phyloP scores from a whole-genome alignment of 495 filamentous ascomycete species.

The Pyronema domesticum region DNA sequence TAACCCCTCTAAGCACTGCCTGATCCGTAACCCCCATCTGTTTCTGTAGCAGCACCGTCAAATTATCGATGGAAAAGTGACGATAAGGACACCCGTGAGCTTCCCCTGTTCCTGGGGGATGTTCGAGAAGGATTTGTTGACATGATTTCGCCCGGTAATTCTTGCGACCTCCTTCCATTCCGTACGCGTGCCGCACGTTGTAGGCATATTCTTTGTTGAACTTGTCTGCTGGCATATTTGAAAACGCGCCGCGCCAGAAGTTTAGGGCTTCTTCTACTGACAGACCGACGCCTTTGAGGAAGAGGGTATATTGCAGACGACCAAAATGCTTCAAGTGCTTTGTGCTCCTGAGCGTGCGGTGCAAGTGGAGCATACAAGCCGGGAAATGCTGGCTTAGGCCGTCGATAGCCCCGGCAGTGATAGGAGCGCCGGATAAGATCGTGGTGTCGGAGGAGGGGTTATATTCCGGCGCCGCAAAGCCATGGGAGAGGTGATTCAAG shows the following conservation, averaged over 20 bases:
- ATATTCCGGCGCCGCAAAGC: slow-evolving; percentile 79
- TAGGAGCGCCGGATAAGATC: slow-evolving; percentile 41
- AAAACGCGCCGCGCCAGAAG: slow-evolving; percentile 83
- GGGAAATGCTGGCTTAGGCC: slow-evolving; percentile 75
- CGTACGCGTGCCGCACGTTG: slow-evolving; percentile 85
- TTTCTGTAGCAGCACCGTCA: slow-evolving; percentile 50
- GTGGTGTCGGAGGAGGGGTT: slow-evolving; percentile 42
- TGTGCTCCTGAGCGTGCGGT: slow-evolving; percentile 64
- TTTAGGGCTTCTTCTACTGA: slow-evolving; percentile 78
- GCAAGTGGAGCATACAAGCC: slow-evolving; percentile 81
- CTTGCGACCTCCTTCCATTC: slow-evolving; percentile 73
- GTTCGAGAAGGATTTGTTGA: slow-evolving; percentile 81
- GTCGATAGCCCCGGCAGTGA: slow-evolving; percentile 66
- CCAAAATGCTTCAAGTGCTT: slow-evolving; percentile 84
- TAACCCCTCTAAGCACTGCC: slow-evolving; percentile 58
- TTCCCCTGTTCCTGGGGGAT: slow-evolving; percentile 65
- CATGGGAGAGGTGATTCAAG: slow-evolving; percentile 75
- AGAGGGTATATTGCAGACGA: slow-evolving; percentile 86
- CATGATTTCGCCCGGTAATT: slow-evolving; percentile 85
- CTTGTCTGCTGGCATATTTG: slow-evolving; percentile 66
- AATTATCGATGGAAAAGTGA: slow-evolving; percentile 75
- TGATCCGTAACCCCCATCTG: slow-evolving; percentile 57
- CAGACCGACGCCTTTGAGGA: slow-evolving; percentile 92
- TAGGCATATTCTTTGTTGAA: slow-evolving; percentile 96
- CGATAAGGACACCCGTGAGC: slow-evolving; percentile 90